Evolutionary conservation across 2,329 filamentous ascomycete species (phyloP), one percentile per base, ranked within the genome.

Genomic region (Ophiocordyceps camponoti-floridani): DNA sequence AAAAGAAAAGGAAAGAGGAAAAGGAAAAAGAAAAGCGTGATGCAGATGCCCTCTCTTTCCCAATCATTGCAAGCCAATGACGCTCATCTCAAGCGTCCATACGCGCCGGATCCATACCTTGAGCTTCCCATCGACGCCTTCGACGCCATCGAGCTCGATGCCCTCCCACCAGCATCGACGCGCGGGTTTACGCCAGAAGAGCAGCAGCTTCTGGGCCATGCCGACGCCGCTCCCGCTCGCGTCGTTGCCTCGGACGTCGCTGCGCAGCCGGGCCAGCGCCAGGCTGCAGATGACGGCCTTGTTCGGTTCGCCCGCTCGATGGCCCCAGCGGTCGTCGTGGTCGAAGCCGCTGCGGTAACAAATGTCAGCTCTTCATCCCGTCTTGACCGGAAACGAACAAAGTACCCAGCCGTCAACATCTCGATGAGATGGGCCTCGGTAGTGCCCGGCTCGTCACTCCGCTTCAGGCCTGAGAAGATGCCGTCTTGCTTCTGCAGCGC

Each of bases 111-210:
- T 96, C 91, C 91, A 98, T 47, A 98, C 87, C 66, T 98, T 98
- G 53, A 98, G 72, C 60, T 81, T 85, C 44, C 88, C 89, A 44
- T 94, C 78, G 8, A 96, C 82, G 13, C 91, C 91, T 43, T 93
- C 86, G 12, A 98, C 84, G 51, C 84, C 73, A 16, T 91, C 77
- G 41, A 98, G 70, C 61, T 96, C 88, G 35, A 98, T 83, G 23
- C 91, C 91, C 62, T 98, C 91, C 91, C 91, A 98, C 91, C 91
- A 98, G 69, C 91, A 98, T 60, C 91, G 76, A 48, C 91, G 72
- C 13, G 91, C 91, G 14, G 91, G 91, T 65, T 98, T 98, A 52
- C 91, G 77, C 91, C 91, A 98, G 69, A 98, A 98, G 4, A 98
- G 73, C 13, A 98, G 72, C 42, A 98, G 74, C 66, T 98, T 98